A percentile compares a stretch with the other conserved stretches of the same genome.
phyloP scores from a whole-genome alignment of 78 protist genomes.

The Dictyostelium firmibasis region DNA sequence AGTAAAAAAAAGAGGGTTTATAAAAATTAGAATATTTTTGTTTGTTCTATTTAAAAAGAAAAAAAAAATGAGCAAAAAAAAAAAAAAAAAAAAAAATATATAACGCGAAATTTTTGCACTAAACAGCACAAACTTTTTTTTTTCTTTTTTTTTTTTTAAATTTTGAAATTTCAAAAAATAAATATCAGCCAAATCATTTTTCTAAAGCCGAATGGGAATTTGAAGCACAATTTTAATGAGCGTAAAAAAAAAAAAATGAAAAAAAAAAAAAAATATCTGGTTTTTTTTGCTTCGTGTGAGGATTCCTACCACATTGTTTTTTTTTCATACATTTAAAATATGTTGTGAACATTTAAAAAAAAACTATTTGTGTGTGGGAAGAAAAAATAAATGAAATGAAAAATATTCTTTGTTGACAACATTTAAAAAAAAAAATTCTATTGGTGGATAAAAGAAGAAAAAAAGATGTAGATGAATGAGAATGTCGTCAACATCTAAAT shows the following conservation, averaged over 20 bases:
- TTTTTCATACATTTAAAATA: too few species aligned
- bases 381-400: too few species aligned
- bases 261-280: background rate
- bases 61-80: background rate
- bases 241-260: background rate
- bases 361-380: background rate
- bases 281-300: background rate
- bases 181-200: background rate
- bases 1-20: too few species aligned
- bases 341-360: background rate
- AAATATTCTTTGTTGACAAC: too few species aligned
- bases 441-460: too few species aligned
- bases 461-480: too few species aligned
- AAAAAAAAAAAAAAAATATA: too few species aligned
- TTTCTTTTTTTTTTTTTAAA: background rate
- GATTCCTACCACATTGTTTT: background rate
- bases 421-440: too few species aligned
- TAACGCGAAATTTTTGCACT: background rate
- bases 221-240: background rate
- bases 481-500: background rate
- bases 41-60: background rate
- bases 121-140: background rate
- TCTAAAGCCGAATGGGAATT: background rate
- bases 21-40: too few species aligned
- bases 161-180: background rate